These are phyloP conservation scores for Mortierella hygrophila DNA, from an alignment of 192 early-diverging fungal genomes.

Conservation along the genomic window DNA sequence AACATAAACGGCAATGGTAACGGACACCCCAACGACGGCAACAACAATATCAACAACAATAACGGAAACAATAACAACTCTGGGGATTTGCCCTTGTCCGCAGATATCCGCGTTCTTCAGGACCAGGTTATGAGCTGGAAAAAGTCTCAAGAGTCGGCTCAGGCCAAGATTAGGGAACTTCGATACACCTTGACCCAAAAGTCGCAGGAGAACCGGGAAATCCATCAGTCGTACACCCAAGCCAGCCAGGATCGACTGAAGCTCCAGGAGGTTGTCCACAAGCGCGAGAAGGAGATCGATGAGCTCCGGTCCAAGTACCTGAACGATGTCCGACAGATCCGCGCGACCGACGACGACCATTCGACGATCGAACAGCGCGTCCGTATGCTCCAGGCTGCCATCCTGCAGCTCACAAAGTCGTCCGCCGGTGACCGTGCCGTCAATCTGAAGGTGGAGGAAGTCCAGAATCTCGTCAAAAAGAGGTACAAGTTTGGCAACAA, in stretches of 20 bases:
- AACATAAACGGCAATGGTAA: slow-evolving; percentile 11
- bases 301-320: slow-evolving; percentile 51
- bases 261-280: slow-evolving; percentile 51
- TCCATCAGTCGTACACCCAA: slow-evolving; percentile 29
- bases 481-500: slow-evolving; percentile 53
- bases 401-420: slow-evolving; percentile 50
- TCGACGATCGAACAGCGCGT: slow-evolving; percentile 56
- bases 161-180: slow-evolving; percentile 38
- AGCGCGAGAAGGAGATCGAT: slow-evolving; percentile 55
- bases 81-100: not conserved
- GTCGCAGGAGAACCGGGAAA: slow-evolving; percentile 54
- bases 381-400: slow-evolving; percentile 52
- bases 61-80: slow-evolving; percentile 5
- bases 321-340: slow-evolving; percentile 56
- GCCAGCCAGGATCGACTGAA: slow-evolving; percentile 47
- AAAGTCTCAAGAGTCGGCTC: slow-evolving; percentile 40
- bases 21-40: slow-evolving; percentile 11
- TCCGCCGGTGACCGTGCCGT: slow-evolving; percentile 46
- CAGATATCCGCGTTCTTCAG: slow-evolving; percentile 46
- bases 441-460: slow-evolving; percentile 44
- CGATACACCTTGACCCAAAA: slow-evolving; percentile 40
- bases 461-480: slow-evolving; percentile 43
- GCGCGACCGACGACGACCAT: slow-evolving; percentile 62
- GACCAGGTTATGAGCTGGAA: slow-evolving; percentile 47
- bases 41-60: slow-evolving; percentile 14